A percentile compares a stretch with the other conserved stretches of the same genome.
Evolutionary conservation across 139 green algal genomes (phyloP).

Genomic region (Pleodorina starrii): DNA sequence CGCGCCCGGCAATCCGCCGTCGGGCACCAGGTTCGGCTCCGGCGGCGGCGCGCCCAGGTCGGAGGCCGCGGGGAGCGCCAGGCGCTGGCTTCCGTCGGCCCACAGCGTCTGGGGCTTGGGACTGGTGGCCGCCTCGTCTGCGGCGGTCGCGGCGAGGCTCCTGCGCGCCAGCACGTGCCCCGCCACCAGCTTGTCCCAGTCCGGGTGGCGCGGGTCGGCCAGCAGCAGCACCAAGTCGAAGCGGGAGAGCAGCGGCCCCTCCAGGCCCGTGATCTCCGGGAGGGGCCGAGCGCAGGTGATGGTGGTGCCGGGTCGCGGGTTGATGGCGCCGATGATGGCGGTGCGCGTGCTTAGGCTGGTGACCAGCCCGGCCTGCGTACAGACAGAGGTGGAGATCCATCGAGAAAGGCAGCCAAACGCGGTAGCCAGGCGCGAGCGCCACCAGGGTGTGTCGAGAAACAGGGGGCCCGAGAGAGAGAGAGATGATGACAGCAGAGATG

Average conservation of each 20-base stretch:
- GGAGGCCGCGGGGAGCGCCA: not conserved
- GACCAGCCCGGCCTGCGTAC: constrained; percentile 89
- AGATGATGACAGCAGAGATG: no score
- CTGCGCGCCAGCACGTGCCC: constrained; percentile 81
- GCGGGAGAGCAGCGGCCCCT: constrained; percentile 80
- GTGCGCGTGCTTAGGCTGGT: constrained; percentile 86
- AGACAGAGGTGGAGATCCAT: no score
- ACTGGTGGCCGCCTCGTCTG: not conserved
- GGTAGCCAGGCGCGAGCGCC: no score
- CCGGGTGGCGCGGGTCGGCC: constrained; percentile 72
- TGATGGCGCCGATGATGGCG: constrained; percentile 79
- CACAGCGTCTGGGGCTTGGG: no score
- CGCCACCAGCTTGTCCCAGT: constrained; percentile 80
- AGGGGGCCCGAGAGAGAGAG: no score
- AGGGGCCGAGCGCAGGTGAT: constrained; percentile 33
- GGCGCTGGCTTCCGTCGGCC: not conserved
- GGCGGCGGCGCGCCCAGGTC: not conserved
- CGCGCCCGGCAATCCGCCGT: not conserved
- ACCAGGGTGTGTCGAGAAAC: no score
- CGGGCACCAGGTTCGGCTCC: not conserved
- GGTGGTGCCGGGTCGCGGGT: constrained; percentile 69
- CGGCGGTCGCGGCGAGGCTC: not conserved
- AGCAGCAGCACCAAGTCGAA: constrained; percentile 95
- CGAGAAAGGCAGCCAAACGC: no score
- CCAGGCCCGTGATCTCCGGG: constrained; percentile 49